A percentile compares a stretch with the other conserved stretches of the same genome.
These are phyloP conservation scores for Aspergillus sp. DNA, from an alignment of 2,329 filamentous ascomycete genomes.

Conservation along the genomic window DNA sequence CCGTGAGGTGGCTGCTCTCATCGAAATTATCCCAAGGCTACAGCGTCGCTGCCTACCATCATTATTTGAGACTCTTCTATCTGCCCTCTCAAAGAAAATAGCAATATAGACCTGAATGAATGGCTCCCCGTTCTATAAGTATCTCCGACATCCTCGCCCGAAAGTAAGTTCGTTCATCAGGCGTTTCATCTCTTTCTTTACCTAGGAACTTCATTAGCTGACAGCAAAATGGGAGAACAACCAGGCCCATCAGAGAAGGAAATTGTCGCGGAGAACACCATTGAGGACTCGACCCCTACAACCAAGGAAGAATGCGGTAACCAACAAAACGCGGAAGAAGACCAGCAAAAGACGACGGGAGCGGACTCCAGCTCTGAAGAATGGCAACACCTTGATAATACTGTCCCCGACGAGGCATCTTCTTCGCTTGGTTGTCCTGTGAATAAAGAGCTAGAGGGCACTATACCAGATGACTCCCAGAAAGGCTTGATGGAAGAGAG, in stretches of 20 bases:
- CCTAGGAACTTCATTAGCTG: neutral
- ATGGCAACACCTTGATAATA: neutral
- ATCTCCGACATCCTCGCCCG: neutral
- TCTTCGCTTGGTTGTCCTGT: neutral
- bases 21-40: neutral
- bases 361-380: neutral
- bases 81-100: neutral
- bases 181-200: no score
- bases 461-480: neutral
- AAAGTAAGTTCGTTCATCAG: no score
- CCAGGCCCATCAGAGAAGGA: neutral
- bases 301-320: neutral
- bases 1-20: no score
- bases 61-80: neutral
- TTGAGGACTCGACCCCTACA: neutral
- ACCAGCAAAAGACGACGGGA: neutral
- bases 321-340: neutral
- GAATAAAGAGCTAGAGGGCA: neutral
- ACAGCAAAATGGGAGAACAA: neutral
- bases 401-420: neutral
- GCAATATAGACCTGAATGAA: neutral
- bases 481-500: neutral
- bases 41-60: neutral
- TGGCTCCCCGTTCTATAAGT: neutral
- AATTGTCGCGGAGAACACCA: neutral